Evolutionary conservation across 2,329 filamentous ascomycete species (phyloP), one percentile per base, ranked within the genome.

Genomic region (Colletotrichum destructivum): DNA sequence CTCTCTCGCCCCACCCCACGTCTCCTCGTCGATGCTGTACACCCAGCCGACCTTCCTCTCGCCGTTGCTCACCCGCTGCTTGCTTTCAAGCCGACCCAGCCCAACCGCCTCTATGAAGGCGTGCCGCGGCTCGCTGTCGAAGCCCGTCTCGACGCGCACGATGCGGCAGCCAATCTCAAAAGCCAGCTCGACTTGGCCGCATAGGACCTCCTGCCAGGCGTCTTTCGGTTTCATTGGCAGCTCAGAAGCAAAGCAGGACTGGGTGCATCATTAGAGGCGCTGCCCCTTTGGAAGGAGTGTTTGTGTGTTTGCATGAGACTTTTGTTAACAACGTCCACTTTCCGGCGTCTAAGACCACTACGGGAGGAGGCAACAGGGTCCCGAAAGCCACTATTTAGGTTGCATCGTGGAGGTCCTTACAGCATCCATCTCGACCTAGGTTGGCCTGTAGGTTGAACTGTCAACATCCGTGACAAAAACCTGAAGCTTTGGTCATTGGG

Each of bases 131-230:
- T 74, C 51, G 16, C 73, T 76, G 9, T 55, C 59, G 8, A 57
- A n/a, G n/a, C 61, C 65, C 16, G 77, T 78, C 57, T 76, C 76
- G n/a, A 76, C 65, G 21, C 60, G 67, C 13, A 75, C 74, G 31
- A 75, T 49, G 0, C 23, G 62, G 26, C 71, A 74, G 1, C 69
- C 73, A 13, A 79, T 54, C 13, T 64, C 21, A 15, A 78, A 68
- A 16, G 73, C 75, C 54, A 76, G 76, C 38, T 78, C 74, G 12
- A 77, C 23, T 15, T 76, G 26, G 1, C 71, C 74, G 44, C 74
- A 66, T 8, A 78, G 16, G 0, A 74, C 64, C 69, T 79, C 77
- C 7, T 67, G 52, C 15, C 46, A 49, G 23, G 12, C 15, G 7
- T n/a, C 12, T 15, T 55, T 18, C 6, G 15, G 51, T 9, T 11